Evolutionary conservation across 164 flowering plant species (phyloP), one percentile per base, ranked within the genome.

Genomic region (Vitis rupestris): DNA sequence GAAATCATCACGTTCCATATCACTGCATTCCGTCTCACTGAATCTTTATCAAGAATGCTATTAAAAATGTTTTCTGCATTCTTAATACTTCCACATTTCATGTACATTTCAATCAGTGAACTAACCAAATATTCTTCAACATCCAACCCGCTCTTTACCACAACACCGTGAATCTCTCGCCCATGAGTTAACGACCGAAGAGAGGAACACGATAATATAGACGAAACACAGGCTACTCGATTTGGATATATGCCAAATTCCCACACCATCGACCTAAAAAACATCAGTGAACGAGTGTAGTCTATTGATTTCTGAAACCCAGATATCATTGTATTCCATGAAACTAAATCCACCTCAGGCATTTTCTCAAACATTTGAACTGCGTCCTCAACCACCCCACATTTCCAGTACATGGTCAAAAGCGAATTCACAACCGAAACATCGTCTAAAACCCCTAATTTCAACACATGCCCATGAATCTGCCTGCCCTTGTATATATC

Each of bases 1-100:
- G 59, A 65, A 60, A 85, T 74, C 87, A 85, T 76, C 66, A 79
- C 80, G 63, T 85, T 83, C 82, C 86, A 85, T 66, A 81, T 50
- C n/a, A 82, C 76, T 2, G 64, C 19, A 67, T 85, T 83, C 66
- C 37, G 70, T 48, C 71, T 72, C 1, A 70, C 10, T 4, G 29
- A 72, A 12, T 61, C 75, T 17, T 65, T 65, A 29, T 55, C 56
- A 29, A 71, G 14, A 23, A 54, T 3, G 54, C 61, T 60, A 59
- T 55, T 54, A 54, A 82, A 81, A 63, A 82, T 71, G 53, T 52
- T 44, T 66, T 76, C 71, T 2, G 83, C 82, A 70, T 48, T 63
- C 59, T 44, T 64, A 27, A 67, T 27, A 61, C 79, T 70, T 61
- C 73, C 75, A 62, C 84, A 85, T 66, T 82, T 82, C 82, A 75